Evolutionary conservation across 2,329 filamentous ascomycete genomes (phyloP).

Genomic region (Colletotrichum tamarilloi): DNA sequence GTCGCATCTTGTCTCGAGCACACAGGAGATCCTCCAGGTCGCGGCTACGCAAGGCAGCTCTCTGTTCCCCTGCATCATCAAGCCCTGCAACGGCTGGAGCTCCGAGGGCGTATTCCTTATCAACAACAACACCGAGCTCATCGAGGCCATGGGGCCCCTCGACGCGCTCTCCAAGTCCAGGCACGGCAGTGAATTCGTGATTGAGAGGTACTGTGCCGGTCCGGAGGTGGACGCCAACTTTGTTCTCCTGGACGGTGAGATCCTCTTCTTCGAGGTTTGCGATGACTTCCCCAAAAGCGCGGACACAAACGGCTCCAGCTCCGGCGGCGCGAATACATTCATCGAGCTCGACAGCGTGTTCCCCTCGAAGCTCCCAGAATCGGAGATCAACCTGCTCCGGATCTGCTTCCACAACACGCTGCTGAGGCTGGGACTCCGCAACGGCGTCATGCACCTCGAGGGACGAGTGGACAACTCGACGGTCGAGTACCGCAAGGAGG

Average conservation of each 20-base stretch:
- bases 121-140: conserved; percentile 41
- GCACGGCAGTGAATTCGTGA: conserved; percentile 31
- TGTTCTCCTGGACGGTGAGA: conserved; percentile 36
- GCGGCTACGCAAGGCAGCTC: not conserved
- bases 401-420: conserved; percentile 38
- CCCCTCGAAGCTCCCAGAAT: conserved; percentile 41
- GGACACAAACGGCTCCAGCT: not conserved
- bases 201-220: conserved; percentile 38
- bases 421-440: conserved; percentile 38
- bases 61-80: conserved; percentile 48
- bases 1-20: not conserved
- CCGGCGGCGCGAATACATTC: not conserved
- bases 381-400: conserved; percentile 40
- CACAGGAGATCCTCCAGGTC: not conserved
- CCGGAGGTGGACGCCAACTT: conserved; percentile 40
- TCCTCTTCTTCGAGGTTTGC: conserved; percentile 44
- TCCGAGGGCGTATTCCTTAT: conserved; percentile 47
- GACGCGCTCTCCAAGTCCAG: conserved; percentile 5
- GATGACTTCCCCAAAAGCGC: conserved; percentile 4
- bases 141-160: conserved; percentile 37
- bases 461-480: conserved; percentile 42
- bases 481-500: conserved; percentile 34
- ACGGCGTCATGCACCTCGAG: conserved; percentile 45
- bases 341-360: conserved; percentile 13
- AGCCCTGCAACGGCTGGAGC: conserved; percentile 47